These are phyloP conservation scores for Nicotiana undulata DNA, from an alignment of 257 asterid genomes.

Conservation along the genomic window DNA sequence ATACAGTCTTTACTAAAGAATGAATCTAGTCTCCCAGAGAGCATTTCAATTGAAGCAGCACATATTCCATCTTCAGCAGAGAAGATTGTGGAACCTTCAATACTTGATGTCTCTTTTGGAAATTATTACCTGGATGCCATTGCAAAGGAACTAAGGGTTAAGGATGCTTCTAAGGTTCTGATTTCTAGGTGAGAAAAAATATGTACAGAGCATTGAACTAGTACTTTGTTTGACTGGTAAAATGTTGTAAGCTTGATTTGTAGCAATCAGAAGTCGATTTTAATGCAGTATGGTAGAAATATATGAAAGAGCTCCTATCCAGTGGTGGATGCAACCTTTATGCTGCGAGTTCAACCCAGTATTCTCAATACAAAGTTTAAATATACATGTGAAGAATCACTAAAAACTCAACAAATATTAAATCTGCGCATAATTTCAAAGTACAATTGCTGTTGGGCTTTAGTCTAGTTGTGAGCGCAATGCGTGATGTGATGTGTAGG, in stretches of 20 bases:
- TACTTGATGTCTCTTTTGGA: slow-evolving; percentile 33
- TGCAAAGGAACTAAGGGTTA: slow-evolving; percentile 47
- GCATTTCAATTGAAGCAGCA: slow-evolving; percentile 44
- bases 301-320: not conserved
- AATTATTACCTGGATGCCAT: slow-evolving; percentile 81
- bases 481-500: no score
- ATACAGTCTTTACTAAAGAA: slow-evolving; percentile 33
- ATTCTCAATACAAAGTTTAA: not conserved
- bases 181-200: slow-evolving; percentile 58
- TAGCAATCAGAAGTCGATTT: not conserved
- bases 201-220: not conserved
- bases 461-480: no score
- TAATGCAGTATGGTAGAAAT: not conserved
- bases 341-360: not conserved
- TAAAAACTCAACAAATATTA: not conserved
- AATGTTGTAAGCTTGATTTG: not conserved
- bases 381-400: not conserved
- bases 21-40: slow-evolving; percentile 30
- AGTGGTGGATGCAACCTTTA: not conserved
- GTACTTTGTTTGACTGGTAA: not conserved
- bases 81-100: slow-evolving; percentile 39
- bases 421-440: not conserved
- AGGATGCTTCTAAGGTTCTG: slow-evolving; percentile 63
- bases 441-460: no score
- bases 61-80: slow-evolving; percentile 51